phyloP scores from a whole-genome alignment of 345 rosid species.

The Xanthoceras sorbifolium region DNA sequence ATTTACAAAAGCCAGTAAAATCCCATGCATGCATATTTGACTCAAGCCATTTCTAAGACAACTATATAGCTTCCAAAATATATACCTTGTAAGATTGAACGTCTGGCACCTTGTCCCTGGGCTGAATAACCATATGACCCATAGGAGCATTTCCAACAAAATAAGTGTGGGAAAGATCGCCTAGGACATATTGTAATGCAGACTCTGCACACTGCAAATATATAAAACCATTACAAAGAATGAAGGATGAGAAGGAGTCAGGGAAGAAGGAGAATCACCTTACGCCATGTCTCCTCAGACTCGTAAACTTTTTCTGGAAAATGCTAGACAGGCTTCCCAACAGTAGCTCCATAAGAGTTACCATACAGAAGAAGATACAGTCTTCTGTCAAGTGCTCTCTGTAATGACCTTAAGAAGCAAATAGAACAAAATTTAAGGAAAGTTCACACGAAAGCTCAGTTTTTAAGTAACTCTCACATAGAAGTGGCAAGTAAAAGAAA shows the following conservation, averaged over 20 bases:
- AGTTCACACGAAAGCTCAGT: neutral
- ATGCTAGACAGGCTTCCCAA: constrained; percentile 78
- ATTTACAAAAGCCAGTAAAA: neutral
- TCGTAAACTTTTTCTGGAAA: constrained; percentile 87
- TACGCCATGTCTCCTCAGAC: constrained; percentile 87
- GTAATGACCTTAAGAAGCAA: constrained; percentile 48
- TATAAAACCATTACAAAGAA: neutral
- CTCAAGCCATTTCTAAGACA: neutral
- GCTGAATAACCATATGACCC: constrained; percentile 75
- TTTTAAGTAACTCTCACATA: neutral
- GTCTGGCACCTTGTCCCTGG: constrained; percentile 43
- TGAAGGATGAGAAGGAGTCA: too few relatives aligned
- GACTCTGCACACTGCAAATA: constrained; percentile 83
- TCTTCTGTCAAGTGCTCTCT: constrained; percentile 87
- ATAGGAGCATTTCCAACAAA: constrained; percentile 98
- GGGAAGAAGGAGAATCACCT: constrained; percentile 31
- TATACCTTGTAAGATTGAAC: constrained; percentile 62
- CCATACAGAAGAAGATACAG: constrained; percentile 85
- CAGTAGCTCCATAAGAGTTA: constrained; percentile 53
- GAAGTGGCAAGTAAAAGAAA: neutral
- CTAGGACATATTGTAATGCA: constrained; percentile 74
- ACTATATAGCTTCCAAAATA: neutral
- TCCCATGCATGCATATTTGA: neutral
- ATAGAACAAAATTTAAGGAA: neutral
- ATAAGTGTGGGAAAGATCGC: constrained; percentile 81